phyloP scores from a whole-genome alignment of 768 basidiomycete species.

The Roridomyces roridus region DNA sequence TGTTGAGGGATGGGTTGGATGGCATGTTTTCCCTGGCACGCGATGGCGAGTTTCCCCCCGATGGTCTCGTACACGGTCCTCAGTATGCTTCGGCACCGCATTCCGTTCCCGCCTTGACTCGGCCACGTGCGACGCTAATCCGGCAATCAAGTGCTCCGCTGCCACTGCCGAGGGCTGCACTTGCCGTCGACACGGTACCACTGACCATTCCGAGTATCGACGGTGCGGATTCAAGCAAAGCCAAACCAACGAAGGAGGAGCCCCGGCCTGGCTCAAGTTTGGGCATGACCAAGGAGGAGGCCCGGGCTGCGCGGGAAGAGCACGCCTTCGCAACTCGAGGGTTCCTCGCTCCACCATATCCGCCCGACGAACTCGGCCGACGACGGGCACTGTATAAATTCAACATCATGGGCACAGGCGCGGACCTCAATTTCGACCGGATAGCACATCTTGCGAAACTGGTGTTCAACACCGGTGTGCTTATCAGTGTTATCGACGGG shows the following conservation, averaged over 20 bases:
- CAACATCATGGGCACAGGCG: slow-evolving; percentile 87
- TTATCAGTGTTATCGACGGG: slow-evolving; percentile 84
- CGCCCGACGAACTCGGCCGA: slow-evolving; percentile 84
- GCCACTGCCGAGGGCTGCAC: slow-evolving; percentile 26
- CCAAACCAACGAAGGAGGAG: no score
- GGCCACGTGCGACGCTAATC: slow-evolving; percentile 47
- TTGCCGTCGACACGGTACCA: slow-evolving; percentile 3
- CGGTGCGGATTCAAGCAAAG: no score
- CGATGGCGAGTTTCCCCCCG: neutral
- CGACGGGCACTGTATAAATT: slow-evolving; percentile 88
- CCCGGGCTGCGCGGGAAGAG: slow-evolving; percentile 69
- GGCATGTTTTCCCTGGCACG: neutral
- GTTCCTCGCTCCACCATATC: slow-evolving; percentile 81
- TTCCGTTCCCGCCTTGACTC: slow-evolving; percentile 28
- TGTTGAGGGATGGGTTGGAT: no score
- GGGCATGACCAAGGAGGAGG: slow-evolving; percentile 36
- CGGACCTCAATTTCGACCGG: slow-evolving; percentile 91
- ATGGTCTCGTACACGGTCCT: neutral
- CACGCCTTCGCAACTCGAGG: slow-evolving; percentile 68
- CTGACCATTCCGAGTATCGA: no score
- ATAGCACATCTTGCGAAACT: slow-evolving; percentile 93
- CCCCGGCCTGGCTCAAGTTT: slow-evolving; percentile 23
- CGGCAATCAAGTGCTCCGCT: slow-evolving; percentile 57
- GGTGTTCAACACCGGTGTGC: slow-evolving; percentile 88
- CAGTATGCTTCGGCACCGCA: neutral